Evolutionary conservation across 108 stramenopile species (phyloP).

Genomic region (Aurantiochytrium sp.): DNA sequence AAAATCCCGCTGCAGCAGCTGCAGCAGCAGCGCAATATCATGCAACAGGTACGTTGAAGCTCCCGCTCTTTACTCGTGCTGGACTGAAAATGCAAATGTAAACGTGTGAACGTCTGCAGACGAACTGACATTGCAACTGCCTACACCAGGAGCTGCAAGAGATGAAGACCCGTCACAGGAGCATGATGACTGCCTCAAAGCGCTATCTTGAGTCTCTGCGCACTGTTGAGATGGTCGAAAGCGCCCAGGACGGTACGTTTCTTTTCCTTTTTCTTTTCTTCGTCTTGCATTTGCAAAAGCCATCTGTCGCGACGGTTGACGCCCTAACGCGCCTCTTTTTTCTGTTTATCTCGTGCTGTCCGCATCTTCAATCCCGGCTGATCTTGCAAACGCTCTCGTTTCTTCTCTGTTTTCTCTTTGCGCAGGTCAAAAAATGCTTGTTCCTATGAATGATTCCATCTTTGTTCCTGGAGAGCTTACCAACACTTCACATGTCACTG

Average conservation of each 20-base stretch:
- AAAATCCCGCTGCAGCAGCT: constrained; percentile 10
- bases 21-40: neutral
- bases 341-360: too few relatives aligned
- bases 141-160: neutral
- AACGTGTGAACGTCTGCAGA: too few relatives aligned
- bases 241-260: neutral
- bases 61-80: too few relatives aligned
- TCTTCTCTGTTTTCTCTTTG: neutral
- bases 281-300: neutral
- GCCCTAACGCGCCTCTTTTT: too few relatives aligned
- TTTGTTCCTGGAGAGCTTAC: neutral
- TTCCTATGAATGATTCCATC: neutral
- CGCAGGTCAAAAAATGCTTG: neutral
- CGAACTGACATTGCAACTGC: too few relatives aligned
- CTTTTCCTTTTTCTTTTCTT: neutral
- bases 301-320: too few relatives aligned
- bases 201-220: neutral
- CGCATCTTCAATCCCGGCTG: too few relatives aligned
- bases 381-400: neutral
- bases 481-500: neutral
- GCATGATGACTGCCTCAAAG: neutral
- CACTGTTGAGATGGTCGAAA: neutral
- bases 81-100: too few relatives aligned
- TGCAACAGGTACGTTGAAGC: neutral
- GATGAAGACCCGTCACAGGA: neutral